phyloP scores from a whole-genome alignment of 2,329 filamentous ascomycete species.

The Ascochyta pisi region DNA sequence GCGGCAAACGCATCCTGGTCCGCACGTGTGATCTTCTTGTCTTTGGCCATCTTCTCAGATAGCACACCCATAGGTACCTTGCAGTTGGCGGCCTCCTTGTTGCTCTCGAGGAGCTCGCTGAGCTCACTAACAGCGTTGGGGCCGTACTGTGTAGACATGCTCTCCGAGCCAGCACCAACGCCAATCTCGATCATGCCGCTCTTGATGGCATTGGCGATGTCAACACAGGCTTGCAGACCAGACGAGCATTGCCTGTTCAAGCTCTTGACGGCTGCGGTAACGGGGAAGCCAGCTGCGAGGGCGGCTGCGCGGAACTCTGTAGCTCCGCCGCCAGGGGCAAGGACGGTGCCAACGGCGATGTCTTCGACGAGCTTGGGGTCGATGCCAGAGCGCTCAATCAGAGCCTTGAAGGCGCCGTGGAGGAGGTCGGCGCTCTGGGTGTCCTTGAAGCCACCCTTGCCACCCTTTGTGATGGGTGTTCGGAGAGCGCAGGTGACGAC shows the following conservation, averaged over 20 bases:
- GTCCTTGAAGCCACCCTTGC: constrained; percentile 95
- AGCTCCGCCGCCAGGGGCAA: constrained; percentile 90
- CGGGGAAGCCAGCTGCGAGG: constrained; percentile 89
- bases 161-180: constrained; percentile 93
- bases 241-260: constrained; percentile 95
- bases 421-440: constrained; percentile 87
- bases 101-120: constrained; percentile 82
- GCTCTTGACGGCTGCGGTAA: constrained; percentile 80
- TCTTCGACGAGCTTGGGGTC: constrained; percentile 90
- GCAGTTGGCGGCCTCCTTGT: constrained; percentile 88
- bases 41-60: constrained; percentile 94
- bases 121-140: constrained; percentile 90
- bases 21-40: constrained; percentile 72
- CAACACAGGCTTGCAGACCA: constrained; percentile 89
- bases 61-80: constrained; percentile 96
- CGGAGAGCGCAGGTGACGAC: constrained; percentile 93
- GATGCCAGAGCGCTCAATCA: constrained; percentile 86
- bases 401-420: constrained; percentile 78
- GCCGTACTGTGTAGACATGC: constrained; percentile 92
- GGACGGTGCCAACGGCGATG: constrained; percentile 87
- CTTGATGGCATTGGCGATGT: constrained; percentile 92
- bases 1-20: constrained; percentile 94
- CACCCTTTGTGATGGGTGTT: constrained; percentile 89
- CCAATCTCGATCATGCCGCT: constrained; percentile 94
- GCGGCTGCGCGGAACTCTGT: constrained; percentile 96